phyloP scores from a whole-genome alignment of 2,329 filamentous ascomycete genomes.

The Fusarium sororula region DNA sequence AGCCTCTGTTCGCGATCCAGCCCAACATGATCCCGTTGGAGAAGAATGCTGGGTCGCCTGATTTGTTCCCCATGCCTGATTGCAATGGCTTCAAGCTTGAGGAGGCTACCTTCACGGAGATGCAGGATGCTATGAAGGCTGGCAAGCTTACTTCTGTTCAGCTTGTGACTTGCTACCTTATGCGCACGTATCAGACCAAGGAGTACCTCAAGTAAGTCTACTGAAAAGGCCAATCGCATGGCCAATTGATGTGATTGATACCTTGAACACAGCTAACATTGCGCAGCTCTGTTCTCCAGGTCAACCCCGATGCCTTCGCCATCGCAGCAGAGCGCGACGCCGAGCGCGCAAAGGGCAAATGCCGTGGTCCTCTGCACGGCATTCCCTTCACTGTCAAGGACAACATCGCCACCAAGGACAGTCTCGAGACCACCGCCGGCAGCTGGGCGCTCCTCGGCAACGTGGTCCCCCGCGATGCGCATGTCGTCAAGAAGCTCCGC shows the following conservation, averaged over 20 bases:
- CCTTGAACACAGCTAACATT: neutral
- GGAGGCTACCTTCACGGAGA: conserved; percentile 74
- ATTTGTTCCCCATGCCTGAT: conserved; percentile 68
- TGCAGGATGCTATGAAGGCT: conserved; percentile 66
- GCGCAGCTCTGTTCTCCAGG: conserved; percentile 65
- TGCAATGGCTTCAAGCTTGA: conserved; percentile 71
- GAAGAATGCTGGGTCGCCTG: conserved; percentile 48
- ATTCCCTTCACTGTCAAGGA: conserved; percentile 80
- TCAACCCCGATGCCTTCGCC: conserved; percentile 72
- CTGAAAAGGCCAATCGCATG: neutral
- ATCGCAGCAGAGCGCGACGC: conserved; percentile 70
- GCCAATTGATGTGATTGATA: neutral
- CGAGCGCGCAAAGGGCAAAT: conserved; percentile 64
- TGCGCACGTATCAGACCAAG: conserved; percentile 68
- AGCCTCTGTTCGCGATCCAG: conserved; percentile 34
- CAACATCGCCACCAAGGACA: conserved; percentile 75
- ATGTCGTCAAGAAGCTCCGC: conserved; percentile 69
- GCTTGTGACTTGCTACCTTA: conserved; percentile 69
- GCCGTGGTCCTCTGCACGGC: conserved; percentile 75
- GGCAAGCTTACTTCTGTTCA: conserved; percentile 66
- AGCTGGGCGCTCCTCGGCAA: conserved; percentile 72
- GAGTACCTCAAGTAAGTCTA: conserved; percentile 67
- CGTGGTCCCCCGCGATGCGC: conserved; percentile 73
- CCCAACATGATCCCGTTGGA: conserved; percentile 48
- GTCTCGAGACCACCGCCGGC: conserved; percentile 80